Percentiles rank a stretch among this genome's conserved stretches.
phyloP scores from a whole-genome alignment of 495 filamentous ascomycete genomes.

The Talaromyces stipitatus region DNA sequence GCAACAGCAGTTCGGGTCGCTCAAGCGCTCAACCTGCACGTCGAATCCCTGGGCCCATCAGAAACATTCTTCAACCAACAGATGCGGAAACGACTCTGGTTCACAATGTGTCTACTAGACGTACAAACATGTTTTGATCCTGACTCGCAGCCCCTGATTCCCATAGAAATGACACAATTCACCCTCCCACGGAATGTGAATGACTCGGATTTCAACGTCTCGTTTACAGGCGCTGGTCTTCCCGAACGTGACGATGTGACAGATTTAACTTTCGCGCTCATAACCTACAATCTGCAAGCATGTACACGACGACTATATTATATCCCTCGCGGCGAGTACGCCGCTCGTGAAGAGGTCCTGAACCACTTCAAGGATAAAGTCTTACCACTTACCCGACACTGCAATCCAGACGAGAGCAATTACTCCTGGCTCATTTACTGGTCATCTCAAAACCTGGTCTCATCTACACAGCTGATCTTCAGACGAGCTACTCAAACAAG shows the following conservation, averaged over 20 bases:
- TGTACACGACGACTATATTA: background rate
- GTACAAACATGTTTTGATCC: slow-evolving; percentile 25
- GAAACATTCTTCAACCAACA: slow-evolving; percentile 32
- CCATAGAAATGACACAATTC: slow-evolving; percentile 19
- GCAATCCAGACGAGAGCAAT: background rate
- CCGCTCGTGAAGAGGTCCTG: background rate
- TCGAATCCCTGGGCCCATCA: slow-evolving; percentile 7
- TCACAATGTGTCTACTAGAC: slow-evolving; percentile 28
- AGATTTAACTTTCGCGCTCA: slow-evolving; percentile 24
- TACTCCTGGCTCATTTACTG: slow-evolving; percentile 2
- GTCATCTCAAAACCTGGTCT: background rate
- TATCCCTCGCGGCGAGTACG: background rate
- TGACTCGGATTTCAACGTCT: background rate
- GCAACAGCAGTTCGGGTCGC: slow-evolving; percentile 62
- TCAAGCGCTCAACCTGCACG: slow-evolving; percentile 59
- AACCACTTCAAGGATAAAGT: background rate
- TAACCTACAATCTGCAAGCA: slow-evolving; percentile 5
- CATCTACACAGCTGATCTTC: background rate
- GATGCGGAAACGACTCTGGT: slow-evolving; percentile 30
- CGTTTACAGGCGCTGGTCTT: background rate
- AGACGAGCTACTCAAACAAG: background rate
- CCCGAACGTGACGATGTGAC: background rate
- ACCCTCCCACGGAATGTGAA: slow-evolving; percentile 25
- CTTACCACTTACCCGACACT: background rate
- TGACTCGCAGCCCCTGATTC: slow-evolving; percentile 35